Base-by-base conservation (phyloP, 2,329 filamentous ascomycete genomes). In the Didymosphaeria variabile region DNA sequence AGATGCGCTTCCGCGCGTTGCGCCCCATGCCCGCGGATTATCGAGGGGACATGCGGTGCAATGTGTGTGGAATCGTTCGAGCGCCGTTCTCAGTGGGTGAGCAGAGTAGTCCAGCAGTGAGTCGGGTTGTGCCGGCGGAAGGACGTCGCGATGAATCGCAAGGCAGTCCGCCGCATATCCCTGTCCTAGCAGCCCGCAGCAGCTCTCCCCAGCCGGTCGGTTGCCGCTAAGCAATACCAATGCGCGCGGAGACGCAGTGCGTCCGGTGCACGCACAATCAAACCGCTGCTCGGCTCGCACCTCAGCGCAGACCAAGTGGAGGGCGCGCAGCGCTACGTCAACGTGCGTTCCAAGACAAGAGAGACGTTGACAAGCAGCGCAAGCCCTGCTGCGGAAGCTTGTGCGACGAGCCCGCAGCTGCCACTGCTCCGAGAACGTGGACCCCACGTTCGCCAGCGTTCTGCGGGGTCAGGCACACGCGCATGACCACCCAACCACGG, bases 1-100 rank as follows among this genome's bases (percentile, higher is more conserved):
- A 84, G 68, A 85, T 84, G 68, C 82, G 81, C 79, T 84, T 83
- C 67, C 81, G 79, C 72, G 82, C 81, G 75, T 83, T 84, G 71
- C 82, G 79, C 73, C 81, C 82, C 82, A 84, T 85, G 67, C 68
- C 72, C 64, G 63, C 58, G 65, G 65, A 68, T 61, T 66, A 55
- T 49, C 53, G 49, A 38, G 29, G 44, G 45, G 26, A 59, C 71
- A 74, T 74, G 67, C 67, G 70, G 64, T 58, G 60, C 59, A 55
- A 44, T 12, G 52, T 29, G 10, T 10, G 29, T 29, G 32, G 50
- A 23, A 23, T n/a, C 9, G 51, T 10, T 19, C 19, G 19, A 23
- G 23, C 15, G 47, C 32, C 19, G 42, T 23, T 3, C 19, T 8
- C 42, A 15, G 36, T 10, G 44, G 15, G 50, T 29, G 34, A 32